Percentiles rank a stretch among this genome's conserved stretches.
Evolutionary conservation across 257 asterid species (phyloP).

Genomic region (Paraleonurus japonicus): DNA sequence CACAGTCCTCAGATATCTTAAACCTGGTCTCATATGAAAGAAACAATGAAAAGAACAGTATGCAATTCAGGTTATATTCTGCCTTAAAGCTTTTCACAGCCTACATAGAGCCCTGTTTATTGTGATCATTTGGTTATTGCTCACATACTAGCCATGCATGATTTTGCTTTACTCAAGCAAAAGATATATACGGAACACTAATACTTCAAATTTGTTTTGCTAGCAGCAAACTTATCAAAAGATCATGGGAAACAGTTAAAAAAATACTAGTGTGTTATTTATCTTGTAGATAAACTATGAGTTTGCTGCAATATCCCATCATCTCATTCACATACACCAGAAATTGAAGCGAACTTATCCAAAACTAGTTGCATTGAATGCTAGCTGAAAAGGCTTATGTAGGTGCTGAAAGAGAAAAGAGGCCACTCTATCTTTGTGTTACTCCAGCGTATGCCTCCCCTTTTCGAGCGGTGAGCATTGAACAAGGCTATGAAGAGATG

Average conservation of each 20-base stretch:
- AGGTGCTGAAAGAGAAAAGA: not conserved
- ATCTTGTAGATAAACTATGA: no score
- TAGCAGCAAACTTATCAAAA: no score
- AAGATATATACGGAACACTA: no score
- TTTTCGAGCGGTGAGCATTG: slow-evolving; percentile 44
- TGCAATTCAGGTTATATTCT: not conserved
- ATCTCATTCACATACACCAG: not conserved
- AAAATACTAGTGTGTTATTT: no score
- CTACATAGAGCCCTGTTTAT: not conserved
- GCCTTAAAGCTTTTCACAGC: not conserved
- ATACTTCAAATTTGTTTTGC: no score
- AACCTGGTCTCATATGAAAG: not conserved
- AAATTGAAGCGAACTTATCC: not conserved
- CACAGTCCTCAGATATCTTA: not conserved
- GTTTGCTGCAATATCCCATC: not conserved
- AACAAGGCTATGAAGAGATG: slow-evolving; percentile 61
- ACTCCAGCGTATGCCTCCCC: slow-evolving; percentile 30
- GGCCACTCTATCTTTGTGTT: slow-evolving; percentile 21
- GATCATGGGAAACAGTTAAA: no score
- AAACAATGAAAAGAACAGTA: not conserved
- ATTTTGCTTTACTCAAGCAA: not conserved
- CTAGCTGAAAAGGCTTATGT: not conserved
- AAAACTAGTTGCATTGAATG: not conserved
- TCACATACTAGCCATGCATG: not conserved
- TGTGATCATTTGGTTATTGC: not conserved